These are phyloP conservation scores for Pistacia vera DNA, from an alignment of 345 rosid species.

Conservation along the genomic window DNA sequence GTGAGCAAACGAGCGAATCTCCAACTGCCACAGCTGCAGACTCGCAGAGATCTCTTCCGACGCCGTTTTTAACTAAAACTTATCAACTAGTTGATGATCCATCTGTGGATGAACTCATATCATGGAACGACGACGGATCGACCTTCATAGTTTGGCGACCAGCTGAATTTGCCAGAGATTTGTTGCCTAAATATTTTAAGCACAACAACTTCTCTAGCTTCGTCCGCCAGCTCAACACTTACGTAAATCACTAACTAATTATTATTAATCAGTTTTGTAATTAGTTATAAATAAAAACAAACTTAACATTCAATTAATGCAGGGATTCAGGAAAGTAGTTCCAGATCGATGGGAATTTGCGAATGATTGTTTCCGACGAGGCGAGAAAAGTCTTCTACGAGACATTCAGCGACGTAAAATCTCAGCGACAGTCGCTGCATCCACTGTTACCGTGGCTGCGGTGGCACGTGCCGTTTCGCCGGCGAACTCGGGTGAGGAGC, in stretches of 20 bases:
- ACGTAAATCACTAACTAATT: conserved; percentile 48
- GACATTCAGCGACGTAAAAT: conserved; percentile 90
- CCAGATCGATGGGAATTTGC: conserved; percentile 98
- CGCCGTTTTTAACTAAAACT: conserved; percentile 89
- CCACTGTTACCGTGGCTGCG: conserved; percentile 33
- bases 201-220: conserved; percentile 96
- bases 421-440: conserved; percentile 29
- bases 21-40: conserved; percentile 46
- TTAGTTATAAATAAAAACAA: not conserved
- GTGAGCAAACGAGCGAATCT: conserved; percentile 67
- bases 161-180: conserved; percentile 91
- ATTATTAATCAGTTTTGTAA: too few relatives aligned
- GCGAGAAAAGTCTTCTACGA: conserved; percentile 74
- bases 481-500: conserved; percentile 79
- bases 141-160: conserved; percentile 92
- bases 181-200: conserved; percentile 91
- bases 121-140: conserved; percentile 92
- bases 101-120: conserved; percentile 65
- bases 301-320: not conserved
- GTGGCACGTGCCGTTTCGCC: conserved; percentile 47
- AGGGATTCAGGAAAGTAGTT: conserved; percentile 94
- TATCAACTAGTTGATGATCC: conserved; percentile 88
- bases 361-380: conserved; percentile 73
- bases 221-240: conserved; percentile 95
- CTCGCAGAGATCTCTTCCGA: conserved; percentile 80